These are phyloP conservation scores for Tetrapisispora fleetii DNA, from an alignment of 805 yeast species.

Conservation along the genomic window DNA sequence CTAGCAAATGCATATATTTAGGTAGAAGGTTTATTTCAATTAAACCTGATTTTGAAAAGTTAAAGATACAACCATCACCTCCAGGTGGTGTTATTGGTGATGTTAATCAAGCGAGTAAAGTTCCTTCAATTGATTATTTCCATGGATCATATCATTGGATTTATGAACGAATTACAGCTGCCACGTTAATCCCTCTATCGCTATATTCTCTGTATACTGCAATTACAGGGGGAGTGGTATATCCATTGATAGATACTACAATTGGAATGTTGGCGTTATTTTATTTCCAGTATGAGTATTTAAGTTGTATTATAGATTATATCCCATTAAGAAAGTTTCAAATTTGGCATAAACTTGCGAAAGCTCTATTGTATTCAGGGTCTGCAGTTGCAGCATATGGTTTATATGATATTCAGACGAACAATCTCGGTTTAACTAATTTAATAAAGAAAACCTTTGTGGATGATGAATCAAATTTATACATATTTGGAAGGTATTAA, in stretches of 20 bases:
- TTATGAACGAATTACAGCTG: constrained; percentile 50
- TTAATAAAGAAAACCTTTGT: constrained; percentile 33
- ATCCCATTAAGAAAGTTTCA: constrained; percentile 71
- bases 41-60: constrained; percentile 23
- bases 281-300: constrained; percentile 65
- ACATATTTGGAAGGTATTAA: constrained; percentile 18
- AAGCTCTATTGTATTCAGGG: constrained; percentile 52
- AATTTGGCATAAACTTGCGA: constrained; percentile 48
- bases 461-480: constrained; percentile 22
- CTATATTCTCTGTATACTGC: constrained; percentile 39
- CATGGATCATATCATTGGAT: constrained; percentile 75
- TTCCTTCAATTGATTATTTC: constrained; percentile 43
- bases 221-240: constrained; percentile 39
- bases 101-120: constrained; percentile 32
- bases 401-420: constrained; percentile 55
- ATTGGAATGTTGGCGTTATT: constrained; percentile 46
- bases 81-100: constrained; percentile 62
- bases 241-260: constrained; percentile 46
- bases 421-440: constrained; percentile 53
- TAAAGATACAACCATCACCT: constrained; percentile 52
- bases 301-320: constrained; percentile 69
- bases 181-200: constrained; percentile 54
- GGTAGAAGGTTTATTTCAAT: constrained; percentile 11
- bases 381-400: constrained; percentile 62
- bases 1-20: too few species aligned